Evolutionary conservation across 345 rosid species (phyloP), one percentile per base, ranked within the genome.

Genomic region (Salix caprea): DNA sequence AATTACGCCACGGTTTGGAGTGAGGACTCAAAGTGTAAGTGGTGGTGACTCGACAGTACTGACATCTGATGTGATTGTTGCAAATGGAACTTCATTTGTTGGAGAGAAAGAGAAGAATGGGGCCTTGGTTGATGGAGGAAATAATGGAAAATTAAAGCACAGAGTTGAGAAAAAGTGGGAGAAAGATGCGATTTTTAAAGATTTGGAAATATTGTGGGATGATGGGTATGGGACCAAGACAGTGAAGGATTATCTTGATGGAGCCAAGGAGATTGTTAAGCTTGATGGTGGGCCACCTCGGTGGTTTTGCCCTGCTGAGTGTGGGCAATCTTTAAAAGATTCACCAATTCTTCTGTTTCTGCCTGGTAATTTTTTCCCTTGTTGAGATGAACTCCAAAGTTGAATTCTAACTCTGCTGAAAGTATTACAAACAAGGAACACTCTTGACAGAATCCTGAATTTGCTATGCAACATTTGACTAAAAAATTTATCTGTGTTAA

Each of bases 231-330:
- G 92, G 30, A 80, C 86, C 12, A 81, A 42, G 34, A 84, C 84
- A n/a, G 84, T 91, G 1, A 89, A 87, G 80, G 91, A 94, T 86
- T 91, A 83, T 82, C 84, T 90, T 56, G 85, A 85, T 7, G 88
- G 28, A 15, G 79, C 91, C 6, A 85, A 65, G 76, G 89, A 86
- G 81, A 81, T 93, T n/a, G 78, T 89, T 71, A 90, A 80, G 79
- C 81, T 84, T 6, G 94, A 90, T 36, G 90, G 92, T 24, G 98
- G 98, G 46, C 89, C 91, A 30, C 94, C 92, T 11, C 81, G 91
- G 79, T 94, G 95, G 98, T 89, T 93, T 86, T 90, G 88, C 82
- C 97, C 97, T 2, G 82, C 85, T 50, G 97, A 89, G 61, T 88
- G 98, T 80, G 95, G 91, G 42, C 78, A 68, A 48, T 92, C 97